A percentile compares a stretch with the other conserved stretches of the same genome.
These are phyloP conservation scores for Diplodia sapinea DNA, from an alignment of 2,329 filamentous ascomycete genomes.

Conservation along the genomic window DNA sequence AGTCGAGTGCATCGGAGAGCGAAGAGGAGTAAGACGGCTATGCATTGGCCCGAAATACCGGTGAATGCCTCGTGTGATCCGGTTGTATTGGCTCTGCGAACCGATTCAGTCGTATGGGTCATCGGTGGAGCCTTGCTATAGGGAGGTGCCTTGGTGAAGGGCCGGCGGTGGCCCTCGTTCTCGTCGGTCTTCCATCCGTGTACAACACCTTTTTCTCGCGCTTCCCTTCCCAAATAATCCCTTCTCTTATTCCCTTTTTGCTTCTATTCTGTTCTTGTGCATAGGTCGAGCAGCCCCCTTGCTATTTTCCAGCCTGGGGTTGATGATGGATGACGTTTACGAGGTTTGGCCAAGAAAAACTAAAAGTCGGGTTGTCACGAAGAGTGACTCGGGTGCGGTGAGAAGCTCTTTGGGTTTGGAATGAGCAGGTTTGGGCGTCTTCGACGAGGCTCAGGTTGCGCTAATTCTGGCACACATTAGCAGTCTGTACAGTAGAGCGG, in stretches of 20 bases:
- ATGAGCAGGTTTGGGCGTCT: slow-evolving; percentile 21
- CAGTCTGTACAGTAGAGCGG: slow-evolving; percentile 26
- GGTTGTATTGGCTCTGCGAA: slow-evolving; percentile 1
- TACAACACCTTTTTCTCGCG: slow-evolving; percentile 18
- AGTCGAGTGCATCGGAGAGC: slow-evolving; percentile 61
- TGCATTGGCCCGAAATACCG: neutral
- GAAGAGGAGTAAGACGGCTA: slow-evolving; percentile 48
- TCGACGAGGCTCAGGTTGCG: slow-evolving; percentile 10
- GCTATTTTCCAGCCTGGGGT: slow-evolving; percentile 28
- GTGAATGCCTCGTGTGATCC: neutral
- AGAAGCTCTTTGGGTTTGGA: slow-evolving; percentile 22
- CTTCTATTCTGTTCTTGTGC: slow-evolving; percentile 32
- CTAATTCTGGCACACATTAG: slow-evolving; percentile 15
- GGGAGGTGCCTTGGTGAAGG: neutral
- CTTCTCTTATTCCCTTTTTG: slow-evolving; percentile 13
- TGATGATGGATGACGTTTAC: slow-evolving; percentile 35
- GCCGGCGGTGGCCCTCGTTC: neutral
- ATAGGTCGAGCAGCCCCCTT: slow-evolving; percentile 37
- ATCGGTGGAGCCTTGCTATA: neutral
- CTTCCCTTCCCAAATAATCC: slow-evolving; percentile 2
- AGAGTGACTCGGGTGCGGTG: slow-evolving; percentile 31
- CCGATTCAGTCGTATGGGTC: neutral
- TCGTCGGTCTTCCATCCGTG: slow-evolving; percentile 5
- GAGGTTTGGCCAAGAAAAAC: slow-evolving; percentile 34
- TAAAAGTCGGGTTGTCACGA: slow-evolving; percentile 31